Evolutionary conservation across 768 basidiomycete genomes (phyloP), one percentile per base, ranked within the genome.

Genomic region (Russula compacta): DNA sequence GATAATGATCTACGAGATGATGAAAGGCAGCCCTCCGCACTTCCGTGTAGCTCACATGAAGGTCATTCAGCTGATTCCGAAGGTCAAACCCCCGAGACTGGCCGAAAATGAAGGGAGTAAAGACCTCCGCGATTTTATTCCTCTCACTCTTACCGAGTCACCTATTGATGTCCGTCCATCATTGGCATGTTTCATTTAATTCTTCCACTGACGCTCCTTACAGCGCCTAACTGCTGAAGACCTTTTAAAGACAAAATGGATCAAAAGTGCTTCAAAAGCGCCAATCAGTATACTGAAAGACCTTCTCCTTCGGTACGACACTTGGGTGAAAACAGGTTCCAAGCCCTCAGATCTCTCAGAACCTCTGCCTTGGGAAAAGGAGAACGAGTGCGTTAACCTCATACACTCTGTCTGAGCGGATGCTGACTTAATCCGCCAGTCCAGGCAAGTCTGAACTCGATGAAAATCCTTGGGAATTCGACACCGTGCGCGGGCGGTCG

Each of bases 1-100:
- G 6, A 95, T 99, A 70, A 88, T 95, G 74, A 80, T 95, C 19
- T 94, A 92, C 68, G 97, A 99, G 72, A 95, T 98, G 86, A 84
- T 87, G 67, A 94, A 92, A 70, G 97, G 97, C n/a, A 85, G 85
- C 61, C 97, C 95, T 15, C 97, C 97, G 4, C 88, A 98, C 73
- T 83, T 90, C 14, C 87, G 94, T 69, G 76, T 95, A 69, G 76
- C 82, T 68, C 86, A 86, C 52, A 82, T 89, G 71, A 83, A 81
- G 62, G 93, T 94, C 35, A 88, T 98, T 76, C 87, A 92, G 68
- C 79, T 97, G 63, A 93, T 99, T 53, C 86, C 92, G 48, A 85
- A 85, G 66, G 81, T 85, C 58, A 85, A 88, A 65, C 92, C 95
- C 3, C 92, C 95, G 0, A 79, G 84, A 21, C 73, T 98, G 33